Conservation (phyloP, 164 flowering plant species). For the Chloranthus sessilifolius region DNA sequence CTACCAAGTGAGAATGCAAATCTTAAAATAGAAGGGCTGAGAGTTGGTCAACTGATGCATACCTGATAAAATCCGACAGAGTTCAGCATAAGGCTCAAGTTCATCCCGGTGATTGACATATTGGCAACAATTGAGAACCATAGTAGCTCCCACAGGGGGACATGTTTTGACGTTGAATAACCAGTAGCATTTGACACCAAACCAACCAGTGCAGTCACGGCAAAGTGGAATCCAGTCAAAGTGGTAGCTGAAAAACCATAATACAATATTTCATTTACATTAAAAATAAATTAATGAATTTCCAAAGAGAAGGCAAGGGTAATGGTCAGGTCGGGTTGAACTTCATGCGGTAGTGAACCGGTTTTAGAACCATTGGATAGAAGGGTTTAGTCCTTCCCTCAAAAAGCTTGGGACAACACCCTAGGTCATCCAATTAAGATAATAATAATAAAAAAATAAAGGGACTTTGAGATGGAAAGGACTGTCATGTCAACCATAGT, state of each 20-base stretch:
- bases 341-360: no score
- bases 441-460: no score
- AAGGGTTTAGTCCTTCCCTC: no score
- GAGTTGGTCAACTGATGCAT: constrained; percentile 1
- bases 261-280: not conserved
- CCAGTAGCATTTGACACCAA: constrained; percentile 80
- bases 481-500: no score
- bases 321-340: no score
- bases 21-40: not conserved
- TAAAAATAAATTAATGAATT: no score
- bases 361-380: no score
- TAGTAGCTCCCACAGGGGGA: constrained; percentile 92
- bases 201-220: constrained; percentile 84
- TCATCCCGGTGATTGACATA: constrained; percentile 86
- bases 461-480: no score
- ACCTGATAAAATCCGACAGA: constrained; percentile 72
- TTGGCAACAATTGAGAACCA: constrained; percentile 95
- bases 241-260: constrained; percentile 52
- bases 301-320: not conserved
- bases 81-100: constrained; percentile 65
- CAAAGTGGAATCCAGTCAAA: constrained; percentile 89
- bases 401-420: no score
- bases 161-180: constrained; percentile 70
- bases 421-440: no score
- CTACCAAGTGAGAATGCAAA: not conserved